A percentile compares a stretch with the other conserved stretches of the same genome.
These are phyloP conservation scores for Populus hybrid DNA, from an alignment of 441 rosid genomes.

Conservation along the genomic window DNA sequence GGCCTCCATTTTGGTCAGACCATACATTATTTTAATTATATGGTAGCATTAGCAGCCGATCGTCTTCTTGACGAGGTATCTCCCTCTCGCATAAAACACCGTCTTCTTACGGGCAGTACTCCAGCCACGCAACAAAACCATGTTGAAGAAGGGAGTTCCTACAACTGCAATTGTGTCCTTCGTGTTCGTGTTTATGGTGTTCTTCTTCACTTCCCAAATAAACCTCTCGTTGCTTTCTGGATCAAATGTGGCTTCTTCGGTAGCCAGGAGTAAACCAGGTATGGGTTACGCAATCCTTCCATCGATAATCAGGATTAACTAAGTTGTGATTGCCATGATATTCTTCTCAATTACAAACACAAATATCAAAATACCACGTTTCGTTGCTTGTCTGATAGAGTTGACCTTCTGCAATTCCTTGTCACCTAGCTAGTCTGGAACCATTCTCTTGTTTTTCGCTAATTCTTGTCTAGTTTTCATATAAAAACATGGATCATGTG, in stretches of 20 bases:
- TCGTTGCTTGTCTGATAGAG: not conserved
- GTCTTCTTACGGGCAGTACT: no score
- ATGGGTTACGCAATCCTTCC: not conserved
- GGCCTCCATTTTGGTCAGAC: not conserved
- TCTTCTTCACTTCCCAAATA: slow-evolving; percentile 9
- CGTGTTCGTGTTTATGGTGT: not conserved
- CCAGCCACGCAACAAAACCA: not conserved
- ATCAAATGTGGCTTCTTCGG: not conserved
- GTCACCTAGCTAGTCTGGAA: not conserved
- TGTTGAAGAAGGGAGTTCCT: not conserved
- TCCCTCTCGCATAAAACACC: not conserved
- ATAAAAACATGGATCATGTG: not conserved
- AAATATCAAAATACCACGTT: not conserved
- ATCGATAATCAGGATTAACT: not conserved
- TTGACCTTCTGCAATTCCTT: not conserved
- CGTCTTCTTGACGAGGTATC: not conserved
- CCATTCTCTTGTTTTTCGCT: not conserved
- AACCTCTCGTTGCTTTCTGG: slow-evolving; percentile 5
- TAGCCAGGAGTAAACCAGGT: slow-evolving; percentile 12
- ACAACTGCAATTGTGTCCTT: not conserved
- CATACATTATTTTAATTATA: no score
- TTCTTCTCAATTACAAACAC: not conserved
- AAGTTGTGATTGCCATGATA: not conserved
- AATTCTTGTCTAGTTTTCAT: not conserved
- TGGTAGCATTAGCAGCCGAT: not conserved